phyloP scores from a whole-genome alignment of 2,329 filamentous ascomycete species.

The Fusarium caatingaense region DNA sequence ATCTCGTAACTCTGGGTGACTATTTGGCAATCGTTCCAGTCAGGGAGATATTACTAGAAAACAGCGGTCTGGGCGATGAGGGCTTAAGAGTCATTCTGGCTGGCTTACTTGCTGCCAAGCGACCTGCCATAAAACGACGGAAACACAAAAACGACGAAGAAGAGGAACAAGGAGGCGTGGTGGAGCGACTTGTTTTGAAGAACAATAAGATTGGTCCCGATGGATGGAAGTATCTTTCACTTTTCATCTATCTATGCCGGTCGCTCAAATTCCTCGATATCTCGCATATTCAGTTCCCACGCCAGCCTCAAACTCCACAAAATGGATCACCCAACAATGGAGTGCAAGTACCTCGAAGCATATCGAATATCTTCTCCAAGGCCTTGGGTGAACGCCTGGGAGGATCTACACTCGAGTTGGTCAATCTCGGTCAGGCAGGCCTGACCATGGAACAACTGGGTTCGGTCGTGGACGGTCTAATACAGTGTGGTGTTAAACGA shows the following conservation, averaged over 20 bases:
- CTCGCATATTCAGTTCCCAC: conserved; percentile 84
- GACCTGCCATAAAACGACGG: conserved; percentile 66
- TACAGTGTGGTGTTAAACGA: conserved; percentile 79
- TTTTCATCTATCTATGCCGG: conserved; percentile 91
- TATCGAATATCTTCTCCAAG: conserved; percentile 75
- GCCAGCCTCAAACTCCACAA: conserved; percentile 48
- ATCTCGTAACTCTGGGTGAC: conserved; percentile 89
- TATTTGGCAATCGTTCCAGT: conserved; percentile 95
- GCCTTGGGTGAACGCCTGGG: conserved; percentile 81
- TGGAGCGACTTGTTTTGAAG: conserved; percentile 89
- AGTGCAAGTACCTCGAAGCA: conserved; percentile 49
- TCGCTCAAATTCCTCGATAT: conserved; percentile 88
- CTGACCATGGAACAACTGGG: conserved; percentile 77
- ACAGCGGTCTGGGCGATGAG: conserved; percentile 88
- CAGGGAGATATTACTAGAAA: conserved; percentile 85
- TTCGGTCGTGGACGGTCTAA: conserved; percentile 83
- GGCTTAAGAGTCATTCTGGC: conserved; percentile 87
- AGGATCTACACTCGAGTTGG: conserved; percentile 80
- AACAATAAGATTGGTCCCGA: conserved; percentile 90
- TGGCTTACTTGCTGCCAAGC: conserved; percentile 83
- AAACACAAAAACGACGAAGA: conserved; percentile 57
- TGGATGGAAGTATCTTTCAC: conserved; percentile 90
- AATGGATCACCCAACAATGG: conserved; percentile 50
- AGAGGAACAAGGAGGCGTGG: conserved; percentile 73
- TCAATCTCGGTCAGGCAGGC: conserved; percentile 84